phyloP scores from a whole-genome alignment of 2,329 filamentous ascomycete genomes.

The Xylariaceae sp. region DNA sequence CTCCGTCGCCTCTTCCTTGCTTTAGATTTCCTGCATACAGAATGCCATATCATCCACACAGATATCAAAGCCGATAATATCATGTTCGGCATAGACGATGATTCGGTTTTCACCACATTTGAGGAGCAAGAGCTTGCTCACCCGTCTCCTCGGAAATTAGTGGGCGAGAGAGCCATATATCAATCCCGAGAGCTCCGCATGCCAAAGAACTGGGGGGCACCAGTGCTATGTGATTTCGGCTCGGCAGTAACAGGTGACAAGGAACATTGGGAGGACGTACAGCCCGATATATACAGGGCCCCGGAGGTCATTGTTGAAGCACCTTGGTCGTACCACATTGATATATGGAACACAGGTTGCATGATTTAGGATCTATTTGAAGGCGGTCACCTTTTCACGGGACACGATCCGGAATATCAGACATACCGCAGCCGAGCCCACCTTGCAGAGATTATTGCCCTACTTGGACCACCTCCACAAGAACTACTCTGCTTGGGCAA shows the following conservation, averaged over 20 bases:
- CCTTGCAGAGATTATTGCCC: constrained; percentile 44
- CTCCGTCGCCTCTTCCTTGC: constrained; percentile 40
- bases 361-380: constrained; percentile 51
- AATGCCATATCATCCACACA: constrained; percentile 43
- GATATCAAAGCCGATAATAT: constrained; percentile 47
- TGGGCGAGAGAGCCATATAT: constrained; percentile 40
- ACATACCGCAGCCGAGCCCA: constrained; percentile 42
- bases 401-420: constrained; percentile 35
- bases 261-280: constrained; percentile 35
- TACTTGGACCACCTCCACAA: constrained; percentile 42
- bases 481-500: constrained; percentile 32
- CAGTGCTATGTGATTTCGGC: constrained; percentile 43
- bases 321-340: constrained; percentile 43
- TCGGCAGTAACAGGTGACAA: constrained; percentile 37
- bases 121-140: constrained; percentile 37
- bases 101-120: constrained; percentile 38
- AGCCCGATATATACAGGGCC: constrained; percentile 39
- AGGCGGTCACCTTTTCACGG: constrained; percentile 40
- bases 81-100: constrained; percentile 39
- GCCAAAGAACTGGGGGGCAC: constrained; percentile 22
- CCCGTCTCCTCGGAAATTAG: constrained; percentile 40
- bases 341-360: constrained; percentile 51
- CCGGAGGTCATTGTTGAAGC: constrained; percentile 45
- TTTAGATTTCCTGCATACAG: constrained; percentile 43
- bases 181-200: constrained; percentile 35